phyloP scores from a whole-genome alignment of 2,329 filamentous ascomycete species.

The Apiospora koreana region DNA sequence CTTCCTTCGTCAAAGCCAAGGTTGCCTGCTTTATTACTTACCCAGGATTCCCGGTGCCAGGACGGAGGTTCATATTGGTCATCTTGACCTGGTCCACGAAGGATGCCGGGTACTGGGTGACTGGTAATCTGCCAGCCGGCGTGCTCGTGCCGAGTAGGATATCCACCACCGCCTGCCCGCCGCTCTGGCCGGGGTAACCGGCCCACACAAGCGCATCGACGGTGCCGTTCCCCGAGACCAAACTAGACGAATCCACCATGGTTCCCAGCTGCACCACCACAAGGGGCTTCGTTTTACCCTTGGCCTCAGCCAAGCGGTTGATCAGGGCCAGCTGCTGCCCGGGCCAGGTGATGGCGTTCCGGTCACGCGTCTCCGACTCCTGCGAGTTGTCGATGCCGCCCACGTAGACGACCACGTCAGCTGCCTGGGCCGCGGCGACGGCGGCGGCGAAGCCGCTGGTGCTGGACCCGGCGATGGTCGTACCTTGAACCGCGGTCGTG shows the following conservation, averaged over 20 bases:
- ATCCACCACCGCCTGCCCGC: conserved; percentile 50
- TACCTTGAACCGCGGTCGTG: conserved; percentile 42
- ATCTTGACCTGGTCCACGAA: conserved; percentile 47
- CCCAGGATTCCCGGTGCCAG: conserved; percentile 39
- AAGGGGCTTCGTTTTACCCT: conserved; percentile 44
- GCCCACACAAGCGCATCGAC: conserved; percentile 51
- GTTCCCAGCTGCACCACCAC: conserved; percentile 52
- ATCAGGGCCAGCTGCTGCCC: conserved; percentile 55
- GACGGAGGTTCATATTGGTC: conserved; percentile 51
- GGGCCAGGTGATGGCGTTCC: conserved; percentile 52
- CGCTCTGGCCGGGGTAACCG: conserved; percentile 54
- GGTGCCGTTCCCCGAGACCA: conserved; percentile 45
- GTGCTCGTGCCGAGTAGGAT: conserved; percentile 46
- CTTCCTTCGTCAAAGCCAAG: too few relatives aligned
- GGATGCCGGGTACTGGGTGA: conserved; percentile 47
- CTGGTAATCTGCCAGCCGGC: conserved; percentile 47
- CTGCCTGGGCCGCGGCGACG: conserved; percentile 39
- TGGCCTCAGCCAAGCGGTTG: conserved; percentile 28
- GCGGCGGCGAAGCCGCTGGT: conserved; percentile 36
- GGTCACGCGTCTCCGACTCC: conserved; percentile 55
- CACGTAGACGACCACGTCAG: conserved; percentile 56
- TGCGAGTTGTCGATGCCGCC: conserved; percentile 56
- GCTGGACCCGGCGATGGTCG: conserved; percentile 26
- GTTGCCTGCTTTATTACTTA: conserved; percentile 18
- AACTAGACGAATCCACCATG: conserved; percentile 45